phyloP scores from a whole-genome alignment of 345 rosid species.

The Psidium guajava region DNA sequence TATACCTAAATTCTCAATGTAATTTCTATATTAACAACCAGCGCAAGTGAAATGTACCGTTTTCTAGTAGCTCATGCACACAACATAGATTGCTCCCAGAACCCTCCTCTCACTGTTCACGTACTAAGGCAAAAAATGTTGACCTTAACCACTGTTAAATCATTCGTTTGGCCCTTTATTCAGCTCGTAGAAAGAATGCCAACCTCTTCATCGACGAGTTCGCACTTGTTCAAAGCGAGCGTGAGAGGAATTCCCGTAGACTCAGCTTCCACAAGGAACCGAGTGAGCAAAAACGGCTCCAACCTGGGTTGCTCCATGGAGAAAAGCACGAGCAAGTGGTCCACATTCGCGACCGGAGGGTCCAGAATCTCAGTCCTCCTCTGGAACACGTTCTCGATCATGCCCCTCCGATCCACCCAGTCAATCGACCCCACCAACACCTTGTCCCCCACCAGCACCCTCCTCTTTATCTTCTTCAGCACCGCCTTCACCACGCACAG shows the following conservation, averaged over 20 bases:
- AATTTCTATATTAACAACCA: not conserved
- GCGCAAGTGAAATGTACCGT: not conserved
- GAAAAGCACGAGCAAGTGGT: constrained; percentile 66
- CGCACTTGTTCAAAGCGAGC: constrained; percentile 70
- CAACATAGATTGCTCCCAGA: not conserved
- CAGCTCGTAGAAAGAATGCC: not conserved
- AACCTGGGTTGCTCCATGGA: constrained; percentile 68
- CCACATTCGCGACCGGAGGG: constrained; percentile 92
- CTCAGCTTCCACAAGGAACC: constrained; percentile 87
- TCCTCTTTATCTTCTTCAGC: constrained; percentile 85
- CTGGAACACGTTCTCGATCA: constrained; percentile 82
- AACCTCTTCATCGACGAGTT: constrained; percentile 65
- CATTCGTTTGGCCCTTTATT: not conserved
- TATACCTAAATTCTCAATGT: not conserved
- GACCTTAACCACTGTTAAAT: not conserved
- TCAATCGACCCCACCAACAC: constrained; percentile 82
- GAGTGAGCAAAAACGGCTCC: constrained; percentile 69
- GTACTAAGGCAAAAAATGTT: not conserved
- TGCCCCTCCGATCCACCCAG: constrained; percentile 78
- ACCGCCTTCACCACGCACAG: constrained; percentile 87
- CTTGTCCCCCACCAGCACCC: constrained; percentile 81
- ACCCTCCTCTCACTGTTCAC: not conserved
- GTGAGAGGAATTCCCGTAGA: constrained; percentile 70
- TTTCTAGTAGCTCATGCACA: not conserved
- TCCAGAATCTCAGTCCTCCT: constrained; percentile 53